A percentile compares a stretch with the other conserved stretches of the same genome.
phyloP scores from a whole-genome alignment of 495 filamentous ascomycete genomes.

The Cercophora newfieldiana region DNA sequence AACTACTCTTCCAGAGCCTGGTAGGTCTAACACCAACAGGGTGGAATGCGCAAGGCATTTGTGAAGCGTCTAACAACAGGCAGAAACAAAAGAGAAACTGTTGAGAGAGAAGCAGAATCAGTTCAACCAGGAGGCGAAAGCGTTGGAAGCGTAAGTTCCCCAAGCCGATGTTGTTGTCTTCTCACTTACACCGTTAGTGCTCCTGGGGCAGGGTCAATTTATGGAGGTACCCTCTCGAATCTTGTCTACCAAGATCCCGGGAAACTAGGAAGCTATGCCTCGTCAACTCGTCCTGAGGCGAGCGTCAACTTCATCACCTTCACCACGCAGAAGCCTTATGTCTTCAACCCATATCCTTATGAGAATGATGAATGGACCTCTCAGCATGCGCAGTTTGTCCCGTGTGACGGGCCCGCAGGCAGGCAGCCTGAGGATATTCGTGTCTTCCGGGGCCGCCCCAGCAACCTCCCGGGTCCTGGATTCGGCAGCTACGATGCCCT shows the following conservation, averaged over 20 bases:
- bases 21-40: too few species aligned
- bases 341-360: slow-evolving; percentile 54
- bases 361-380: slow-evolving; percentile 38
- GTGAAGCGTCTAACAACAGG: neutral
- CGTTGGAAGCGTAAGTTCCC: slow-evolving; percentile 40
- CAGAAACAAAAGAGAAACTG: neutral
- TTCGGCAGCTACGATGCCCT: slow-evolving; percentile 77
- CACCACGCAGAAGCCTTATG: slow-evolving; percentile 34
- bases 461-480: slow-evolving; percentile 71
- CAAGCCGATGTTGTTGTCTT: neutral
- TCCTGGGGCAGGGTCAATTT: slow-evolving; percentile 43
- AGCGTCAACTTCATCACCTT: slow-evolving; percentile 31
- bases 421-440: slow-evolving; percentile 34
- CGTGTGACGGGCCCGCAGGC: slow-evolving; percentile 42
- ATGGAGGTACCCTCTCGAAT: slow-evolving; percentile 47
- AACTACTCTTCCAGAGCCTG: neutral
- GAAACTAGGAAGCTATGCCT: slow-evolving; percentile 21
- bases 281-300: slow-evolving; percentile 26
- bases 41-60: too few species aligned
- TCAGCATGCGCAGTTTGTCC: slow-evolving; percentile 32
- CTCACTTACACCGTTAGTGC: slow-evolving; percentile 8
- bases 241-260: slow-evolving; percentile 37
- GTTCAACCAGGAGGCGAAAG: slow-evolving; percentile 43
- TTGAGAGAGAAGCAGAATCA: slow-evolving; percentile 26
- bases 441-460: slow-evolving; percentile 61